Percentiles rank a stretch among this genome's conserved stretches.
Conservation (phyloP, 768 basidiomycete genomes). For the Mycena floridula region DNA sequence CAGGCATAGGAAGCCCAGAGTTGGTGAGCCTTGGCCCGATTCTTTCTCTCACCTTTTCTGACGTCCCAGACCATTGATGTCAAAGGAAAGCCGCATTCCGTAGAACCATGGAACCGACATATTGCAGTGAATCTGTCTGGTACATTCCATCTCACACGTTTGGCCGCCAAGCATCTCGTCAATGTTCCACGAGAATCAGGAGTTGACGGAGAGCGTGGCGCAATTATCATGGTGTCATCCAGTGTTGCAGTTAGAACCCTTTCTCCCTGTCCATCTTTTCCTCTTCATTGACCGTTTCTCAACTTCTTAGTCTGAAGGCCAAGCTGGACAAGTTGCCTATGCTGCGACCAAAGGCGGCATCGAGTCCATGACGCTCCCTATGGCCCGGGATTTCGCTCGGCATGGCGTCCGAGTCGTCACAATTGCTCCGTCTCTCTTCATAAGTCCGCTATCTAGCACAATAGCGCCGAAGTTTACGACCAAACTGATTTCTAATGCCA, state of each 20-base stretch:
- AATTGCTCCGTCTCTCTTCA: conserved; percentile 51
- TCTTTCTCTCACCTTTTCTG: not conserved
- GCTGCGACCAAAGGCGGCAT: conserved; percentile 52
- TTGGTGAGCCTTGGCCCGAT: conserved; percentile 18
- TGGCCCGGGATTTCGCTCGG: conserved; percentile 52
- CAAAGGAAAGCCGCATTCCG: conserved; percentile 37
- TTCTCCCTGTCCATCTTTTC: not conserved
- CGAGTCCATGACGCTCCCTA: conserved; percentile 50
- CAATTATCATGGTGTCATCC: conserved; percentile 52
- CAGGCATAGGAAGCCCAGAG: conserved; percentile 40
- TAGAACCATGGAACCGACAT: conserved; percentile 46
- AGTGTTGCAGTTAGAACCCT: conserved; percentile 39
- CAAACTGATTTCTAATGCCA: conserved; percentile 31
- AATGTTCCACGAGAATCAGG: conserved; percentile 38
- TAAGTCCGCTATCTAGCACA: conserved; percentile 34
- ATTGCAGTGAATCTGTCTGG: conserved; percentile 53
- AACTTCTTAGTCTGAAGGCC: conserved; percentile 42
- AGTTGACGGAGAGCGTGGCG: conserved; percentile 48
- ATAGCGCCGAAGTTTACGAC: conserved; percentile 29
- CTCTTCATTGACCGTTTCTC: not conserved
- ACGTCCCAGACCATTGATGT: conserved; percentile 39
- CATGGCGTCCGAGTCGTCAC: conserved; percentile 49
- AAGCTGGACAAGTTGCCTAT: conserved; percentile 53
- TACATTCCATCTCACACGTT: conserved; percentile 52
- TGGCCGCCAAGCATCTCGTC: conserved; percentile 44